Evolutionary conservation across 768 basidiomycete genomes (phyloP), one percentile per base, ranked within the genome.

Genomic region (Lactarius pseudohatsudake): DNA sequence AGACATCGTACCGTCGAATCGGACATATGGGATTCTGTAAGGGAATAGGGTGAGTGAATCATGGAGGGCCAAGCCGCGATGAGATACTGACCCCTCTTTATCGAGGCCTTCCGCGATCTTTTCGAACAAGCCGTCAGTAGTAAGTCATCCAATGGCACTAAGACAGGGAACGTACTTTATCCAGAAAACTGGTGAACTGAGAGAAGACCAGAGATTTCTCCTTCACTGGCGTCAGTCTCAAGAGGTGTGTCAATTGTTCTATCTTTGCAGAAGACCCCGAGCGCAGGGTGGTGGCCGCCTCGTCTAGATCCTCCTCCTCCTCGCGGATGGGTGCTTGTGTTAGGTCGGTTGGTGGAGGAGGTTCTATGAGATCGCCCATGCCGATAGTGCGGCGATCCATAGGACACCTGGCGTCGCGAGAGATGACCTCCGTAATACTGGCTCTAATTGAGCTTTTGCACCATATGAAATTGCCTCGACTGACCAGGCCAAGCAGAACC

Each of bases 191-290:
- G 4, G 92, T 96, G 72, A 94, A 96, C 71, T 96, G 94, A 3
- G 91, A 93, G 73, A 96, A 96, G 1, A 96, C 92, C 3, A 96
- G 78, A 2, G 89, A 89, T 75, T 96, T 96, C 68, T 93, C 90
- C 1, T 80, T 83, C 4, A 71, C 66, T 0, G 90, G 90, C 6
- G 86, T 90, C 15, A 94, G 75, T 67, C 83, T 79, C 53, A 96
- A 80, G 53, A 94, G 81, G 61, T 90, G 84, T 26, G 93, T 74
- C 18, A 96, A 79, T 71, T 94, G 92, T 60, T 91, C 89, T 60
- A 94, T 90, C 77, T 96, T 96, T 13, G 91, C 91, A 26, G 94
- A 94, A 7, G 91, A 85, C 3, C 85, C 85, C 3, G 75, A 71
- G 22, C 81, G 80, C 8, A 82, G 74, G 9, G 77, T 81, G 50